phyloP scores from a whole-genome alignment of 345 rosid species.

The Brassica incana region DNA sequence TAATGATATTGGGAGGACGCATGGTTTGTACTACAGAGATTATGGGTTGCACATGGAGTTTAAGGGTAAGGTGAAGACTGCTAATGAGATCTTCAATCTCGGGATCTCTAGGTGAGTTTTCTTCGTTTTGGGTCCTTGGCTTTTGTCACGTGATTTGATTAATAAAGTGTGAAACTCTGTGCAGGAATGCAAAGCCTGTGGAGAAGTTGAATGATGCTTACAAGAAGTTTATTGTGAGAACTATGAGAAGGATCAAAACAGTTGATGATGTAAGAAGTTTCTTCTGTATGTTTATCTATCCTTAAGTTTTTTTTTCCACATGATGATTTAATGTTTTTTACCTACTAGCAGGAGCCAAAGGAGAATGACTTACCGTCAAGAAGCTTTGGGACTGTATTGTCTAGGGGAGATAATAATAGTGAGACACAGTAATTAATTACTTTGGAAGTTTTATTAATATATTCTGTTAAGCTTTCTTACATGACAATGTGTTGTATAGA shows the following conservation, averaged over 20 bases:
- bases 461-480: neutral
- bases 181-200: conserved; percentile 73
- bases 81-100: conserved; percentile 71
- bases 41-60: conserved; percentile 50
- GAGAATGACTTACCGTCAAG: conserved; percentile 58
- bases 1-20: too few relatives aligned
- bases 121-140: neutral
- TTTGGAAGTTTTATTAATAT: neutral
- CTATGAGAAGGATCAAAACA: conserved; percentile 52
- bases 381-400: neutral
- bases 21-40: too few relatives aligned
- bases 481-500: neutral
- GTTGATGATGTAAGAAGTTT: conserved; percentile 52
- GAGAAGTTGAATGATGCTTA: conserved; percentile 66
- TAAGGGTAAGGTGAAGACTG: conserved; percentile 66
- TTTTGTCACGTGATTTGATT: neutral
- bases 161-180: conserved; percentile 1
- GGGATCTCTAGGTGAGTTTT: conserved; percentile 65
- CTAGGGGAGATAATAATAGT: conserved; percentile 54
- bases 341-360: conserved; percentile 50
- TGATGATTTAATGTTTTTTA: neutral
- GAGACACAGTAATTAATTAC: neutral
- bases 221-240: conserved; percentile 37
- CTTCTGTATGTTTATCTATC: neutral
- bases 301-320: neutral